Percentiles rank a stretch among this genome's conserved stretches.
Conservation (phyloP, 1,284 basidiomycete species). For the Fomitopsis palustris region DNA sequence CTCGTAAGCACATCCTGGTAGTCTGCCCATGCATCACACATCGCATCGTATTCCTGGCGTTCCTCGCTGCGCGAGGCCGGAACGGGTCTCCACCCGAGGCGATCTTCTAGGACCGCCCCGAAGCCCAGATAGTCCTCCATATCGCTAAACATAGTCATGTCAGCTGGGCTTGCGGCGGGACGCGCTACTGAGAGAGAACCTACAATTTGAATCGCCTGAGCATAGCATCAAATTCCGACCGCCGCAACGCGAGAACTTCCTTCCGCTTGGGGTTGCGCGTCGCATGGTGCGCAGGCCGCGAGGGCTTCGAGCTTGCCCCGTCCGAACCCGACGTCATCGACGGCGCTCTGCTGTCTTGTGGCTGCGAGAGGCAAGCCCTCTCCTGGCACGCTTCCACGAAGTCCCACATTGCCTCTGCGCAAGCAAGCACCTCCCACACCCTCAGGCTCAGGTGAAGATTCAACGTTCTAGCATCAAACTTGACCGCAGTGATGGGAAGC, state of each 20-base stretch:
- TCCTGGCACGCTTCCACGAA: slow-evolving; percentile 54
- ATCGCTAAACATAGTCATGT: slow-evolving; percentile 39
- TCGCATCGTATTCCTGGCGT: slow-evolving; percentile 50
- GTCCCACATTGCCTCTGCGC: slow-evolving; percentile 74
- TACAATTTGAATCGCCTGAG: slow-evolving; percentile 57
- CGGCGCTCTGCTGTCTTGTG: neutral
- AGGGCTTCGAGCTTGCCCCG: neutral
- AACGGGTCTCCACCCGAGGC: slow-evolving; percentile 43
- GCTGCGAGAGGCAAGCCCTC: slow-evolving; percentile 5
- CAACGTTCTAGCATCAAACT: slow-evolving; percentile 52
- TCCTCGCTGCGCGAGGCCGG: slow-evolving; percentile 33
- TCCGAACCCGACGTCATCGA: neutral
- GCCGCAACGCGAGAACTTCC: slow-evolving; percentile 41
- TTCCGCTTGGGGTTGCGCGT: slow-evolving; percentile 17
- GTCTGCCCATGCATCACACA: slow-evolving; percentile 51
- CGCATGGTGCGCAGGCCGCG: neutral
- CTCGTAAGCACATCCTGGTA: slow-evolving; percentile 24
- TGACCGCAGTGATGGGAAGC: slow-evolving; percentile 47
- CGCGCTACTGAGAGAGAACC: slow-evolving; percentile 21
- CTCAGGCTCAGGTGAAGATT: slow-evolving; percentile 58
- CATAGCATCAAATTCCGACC: slow-evolving; percentile 46
- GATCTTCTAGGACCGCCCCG: slow-evolving; percentile 39
- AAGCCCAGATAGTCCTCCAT: slow-evolving; percentile 57
- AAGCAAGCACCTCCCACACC: slow-evolving; percentile 57
- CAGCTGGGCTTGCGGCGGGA: neutral